A percentile compares a stretch with the other conserved stretches of the same genome.
Evolutionary conservation across 129 eudicot species (phyloP).

Genomic region (Kitagawia praeruptora): DNA sequence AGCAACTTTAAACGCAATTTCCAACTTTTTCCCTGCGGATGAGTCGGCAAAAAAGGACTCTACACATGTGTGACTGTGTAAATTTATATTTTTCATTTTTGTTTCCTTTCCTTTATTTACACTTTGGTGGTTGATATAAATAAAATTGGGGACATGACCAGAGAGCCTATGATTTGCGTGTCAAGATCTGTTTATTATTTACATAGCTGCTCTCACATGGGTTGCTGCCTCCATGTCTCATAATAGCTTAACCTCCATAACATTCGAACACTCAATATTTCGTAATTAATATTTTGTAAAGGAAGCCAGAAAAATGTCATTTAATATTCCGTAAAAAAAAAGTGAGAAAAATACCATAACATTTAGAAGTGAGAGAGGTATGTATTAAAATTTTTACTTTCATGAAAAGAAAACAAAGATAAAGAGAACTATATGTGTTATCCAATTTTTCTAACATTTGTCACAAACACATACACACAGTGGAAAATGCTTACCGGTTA

Average conservation of each 20-base stretch:
- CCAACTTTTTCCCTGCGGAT: conserved; percentile 4
- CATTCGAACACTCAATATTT: too few species aligned
- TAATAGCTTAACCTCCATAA: neutral
- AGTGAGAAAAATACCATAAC: too few species aligned
- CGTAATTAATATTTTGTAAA: too few species aligned
- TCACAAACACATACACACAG: too few species aligned
- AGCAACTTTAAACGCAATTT: conserved; percentile 8
- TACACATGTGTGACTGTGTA: neutral
- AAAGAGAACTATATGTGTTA: too few species aligned
- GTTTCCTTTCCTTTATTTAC: neutral
- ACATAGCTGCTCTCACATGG: conserved; percentile 60
- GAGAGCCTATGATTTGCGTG: conserved; percentile 49
- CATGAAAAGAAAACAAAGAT: too few species aligned
- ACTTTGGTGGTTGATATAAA: conserved; percentile 15
- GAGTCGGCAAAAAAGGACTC: conserved; percentile 3
- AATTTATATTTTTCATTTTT: neutral
- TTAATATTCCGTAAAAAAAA: too few species aligned
- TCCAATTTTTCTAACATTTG: too few species aligned
- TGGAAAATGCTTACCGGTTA: neutral
- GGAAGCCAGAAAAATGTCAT: too few species aligned
- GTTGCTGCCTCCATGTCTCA: conserved; percentile 19
- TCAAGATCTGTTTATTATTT: conserved; percentile 26
- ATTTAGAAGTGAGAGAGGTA: too few species aligned
- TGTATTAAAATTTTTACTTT: too few species aligned
- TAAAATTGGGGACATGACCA: conserved; percentile 29